Conservation (phyloP, 257 asterid genomes). For the Thymus mandschuricus region DNA sequence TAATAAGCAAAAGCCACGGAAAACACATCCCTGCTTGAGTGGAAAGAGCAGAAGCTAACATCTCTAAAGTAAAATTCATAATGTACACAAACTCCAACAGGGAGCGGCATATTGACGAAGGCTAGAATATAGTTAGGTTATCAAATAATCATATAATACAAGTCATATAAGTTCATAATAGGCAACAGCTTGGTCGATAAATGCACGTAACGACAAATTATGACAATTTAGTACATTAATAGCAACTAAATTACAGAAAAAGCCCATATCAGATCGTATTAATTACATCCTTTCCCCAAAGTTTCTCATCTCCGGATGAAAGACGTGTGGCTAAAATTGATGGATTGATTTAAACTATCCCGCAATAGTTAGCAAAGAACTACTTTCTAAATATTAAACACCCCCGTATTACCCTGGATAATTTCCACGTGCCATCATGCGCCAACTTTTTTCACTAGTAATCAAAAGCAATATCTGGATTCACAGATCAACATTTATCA, state of each 20-base stretch:
- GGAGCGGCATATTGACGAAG: slow-evolving; percentile 9
- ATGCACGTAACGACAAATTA: background rate
- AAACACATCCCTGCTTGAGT: slow-evolving; percentile 1
- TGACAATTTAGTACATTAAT: background rate
- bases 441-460: background rate
- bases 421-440: slow-evolving; percentile 23
- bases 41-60: background rate
- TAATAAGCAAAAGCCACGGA: slow-evolving; percentile 4
- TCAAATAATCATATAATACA: slow-evolving; percentile 1
- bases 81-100: slow-evolving; percentile 7
- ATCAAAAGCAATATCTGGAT: background rate
- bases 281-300: background rate
- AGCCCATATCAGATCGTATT: background rate
- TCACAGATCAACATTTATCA: slow-evolving; percentile 24
- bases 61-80: background rate
- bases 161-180: background rate
- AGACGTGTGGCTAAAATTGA: slow-evolving; percentile 20
- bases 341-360: background rate
- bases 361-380: slow-evolving; percentile 14
- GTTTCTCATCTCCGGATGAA: slow-evolving; percentile 17
- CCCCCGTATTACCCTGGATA: slow-evolving; percentile 19
- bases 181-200: background rate
- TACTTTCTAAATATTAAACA: slow-evolving; percentile 24
- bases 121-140: background rate
- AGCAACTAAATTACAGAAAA: background rate